These are phyloP conservation scores for Fereydounia khargensis DNA, from an alignment of 1,284 basidiomycete genomes.

Conservation along the genomic window DNA sequence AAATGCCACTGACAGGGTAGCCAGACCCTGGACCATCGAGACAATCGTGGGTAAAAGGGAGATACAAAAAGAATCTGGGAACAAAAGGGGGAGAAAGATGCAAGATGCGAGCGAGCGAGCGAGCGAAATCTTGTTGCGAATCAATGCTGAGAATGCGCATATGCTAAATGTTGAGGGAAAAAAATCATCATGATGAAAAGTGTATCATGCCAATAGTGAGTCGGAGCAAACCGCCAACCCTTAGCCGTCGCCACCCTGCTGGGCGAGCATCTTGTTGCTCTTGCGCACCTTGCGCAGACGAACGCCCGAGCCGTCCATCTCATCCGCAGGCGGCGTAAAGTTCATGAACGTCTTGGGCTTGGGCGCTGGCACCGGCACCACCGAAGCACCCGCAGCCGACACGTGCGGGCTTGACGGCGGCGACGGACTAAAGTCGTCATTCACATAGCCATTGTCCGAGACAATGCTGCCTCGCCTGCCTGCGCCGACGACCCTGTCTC, in stretches of 20 bases:
- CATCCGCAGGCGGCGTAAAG: constrained; percentile 46
- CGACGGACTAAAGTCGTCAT: constrained; percentile 36
- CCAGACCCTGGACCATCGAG: no score
- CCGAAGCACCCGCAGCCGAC: constrained; percentile 10
- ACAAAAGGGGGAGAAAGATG: no score
- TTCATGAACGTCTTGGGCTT: constrained; percentile 46
- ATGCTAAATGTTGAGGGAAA: no score
- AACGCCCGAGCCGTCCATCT: constrained; percentile 25
- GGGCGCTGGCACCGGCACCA: constrained; percentile 21
- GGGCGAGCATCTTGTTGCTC: constrained; percentile 22
- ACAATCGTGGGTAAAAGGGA: no score
- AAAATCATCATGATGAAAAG: no score
- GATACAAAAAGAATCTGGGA: no score
- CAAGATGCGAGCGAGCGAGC: no score
- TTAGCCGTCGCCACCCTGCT: constrained; percentile 44
- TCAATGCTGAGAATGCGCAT: no score
- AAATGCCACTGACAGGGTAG: no score
- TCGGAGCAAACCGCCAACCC: no score
- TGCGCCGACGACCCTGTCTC: neutral
- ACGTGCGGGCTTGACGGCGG: constrained; percentile 23
- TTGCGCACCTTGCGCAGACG: constrained; percentile 25
- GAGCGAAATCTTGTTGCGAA: no score
- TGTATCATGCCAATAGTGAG: no score
- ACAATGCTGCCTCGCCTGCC: neutral
- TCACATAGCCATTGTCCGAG: constrained; percentile 20